These are phyloP conservation scores for Candida sakaeoensis DNA, from an alignment of 805 yeast genomes.

Conservation along the genomic window DNA sequence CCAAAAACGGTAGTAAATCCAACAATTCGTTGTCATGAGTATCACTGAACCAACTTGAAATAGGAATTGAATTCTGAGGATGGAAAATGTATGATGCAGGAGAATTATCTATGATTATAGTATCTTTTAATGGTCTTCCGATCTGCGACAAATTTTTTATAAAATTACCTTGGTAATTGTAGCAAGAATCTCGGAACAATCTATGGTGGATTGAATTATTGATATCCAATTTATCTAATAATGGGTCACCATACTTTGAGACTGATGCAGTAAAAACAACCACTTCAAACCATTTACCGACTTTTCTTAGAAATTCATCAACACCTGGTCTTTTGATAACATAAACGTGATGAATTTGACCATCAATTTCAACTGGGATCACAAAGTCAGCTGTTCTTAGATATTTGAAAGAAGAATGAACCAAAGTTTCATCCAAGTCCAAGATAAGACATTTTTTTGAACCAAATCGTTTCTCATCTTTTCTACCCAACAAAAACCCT, in stretches of 20 bases:
- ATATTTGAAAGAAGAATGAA: conserved; percentile 91
- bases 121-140: conserved; percentile 84
- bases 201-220: conserved; percentile 79
- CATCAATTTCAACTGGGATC: conserved; percentile 95
- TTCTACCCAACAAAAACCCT: conserved; percentile 62
- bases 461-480: conserved; percentile 39
- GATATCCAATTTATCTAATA: conserved; percentile 83
- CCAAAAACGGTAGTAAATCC: conserved; percentile 86
- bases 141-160: conserved; percentile 90
- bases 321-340: conserved; percentile 98
- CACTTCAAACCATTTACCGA: conserved; percentile 86
- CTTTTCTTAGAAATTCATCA: conserved; percentile 80
- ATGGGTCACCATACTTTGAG: conserved; percentile 92
- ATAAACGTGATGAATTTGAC: conserved; percentile 87
- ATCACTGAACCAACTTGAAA: conserved; percentile 97
- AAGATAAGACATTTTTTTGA: conserved; percentile 82
- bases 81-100: conserved; percentile 98
- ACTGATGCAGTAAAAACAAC: conserved; percentile 98
- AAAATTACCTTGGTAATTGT: conserved; percentile 88
- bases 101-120: conserved; percentile 91
- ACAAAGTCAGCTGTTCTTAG: conserved; percentile 93
- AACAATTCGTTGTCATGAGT: conserved; percentile 93
- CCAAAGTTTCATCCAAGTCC: conserved; percentile 94
- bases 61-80: conserved; percentile 96
- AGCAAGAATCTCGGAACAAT: conserved; percentile 90